Evolutionary conservation across 202 grass and related monocot genomes (phyloP).

Genomic region (Elaeis oleifera): DNA sequence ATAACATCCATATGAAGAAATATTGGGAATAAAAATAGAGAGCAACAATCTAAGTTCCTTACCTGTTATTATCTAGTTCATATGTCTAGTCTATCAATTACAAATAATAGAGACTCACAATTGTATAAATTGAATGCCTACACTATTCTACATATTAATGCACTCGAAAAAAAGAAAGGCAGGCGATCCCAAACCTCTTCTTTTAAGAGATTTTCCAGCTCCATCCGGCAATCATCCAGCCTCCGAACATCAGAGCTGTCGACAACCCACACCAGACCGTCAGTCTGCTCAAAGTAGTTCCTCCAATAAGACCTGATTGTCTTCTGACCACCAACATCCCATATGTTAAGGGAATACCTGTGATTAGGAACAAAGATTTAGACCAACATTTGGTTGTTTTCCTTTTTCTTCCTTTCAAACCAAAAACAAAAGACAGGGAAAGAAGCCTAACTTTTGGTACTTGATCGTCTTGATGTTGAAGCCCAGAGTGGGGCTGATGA

Average conservation of each 20-base stretch:
- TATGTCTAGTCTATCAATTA: too few species aligned
- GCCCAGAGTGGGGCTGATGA: slow-evolving; percentile 79
- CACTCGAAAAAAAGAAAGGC: not conserved
- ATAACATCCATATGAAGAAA: too few species aligned
- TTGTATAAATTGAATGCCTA: too few species aligned
- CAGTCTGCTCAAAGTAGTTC: slow-evolving; percentile 96
- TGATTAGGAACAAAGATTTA: too few species aligned
- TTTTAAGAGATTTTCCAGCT: slow-evolving; percentile 84
- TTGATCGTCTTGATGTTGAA: slow-evolving; percentile 94
- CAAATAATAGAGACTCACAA: too few species aligned
- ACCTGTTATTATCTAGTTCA: too few species aligned
- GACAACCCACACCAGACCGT: slow-evolving; percentile 82
- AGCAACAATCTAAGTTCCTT: too few species aligned
- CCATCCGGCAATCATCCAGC: slow-evolving; percentile 60
- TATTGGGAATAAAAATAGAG: too few species aligned
- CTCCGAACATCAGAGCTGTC: slow-evolving; percentile 79
- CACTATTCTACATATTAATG: not conserved
- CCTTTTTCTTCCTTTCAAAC: not conserved
- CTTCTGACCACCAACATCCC: slow-evolving; percentile 91
- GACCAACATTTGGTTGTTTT: too few species aligned
- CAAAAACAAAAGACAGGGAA: not conserved
- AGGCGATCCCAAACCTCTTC: slow-evolving; percentile 47
- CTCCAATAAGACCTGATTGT: slow-evolving; percentile 87
- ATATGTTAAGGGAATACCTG: slow-evolving; percentile 80
- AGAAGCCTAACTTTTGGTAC: slow-evolving; percentile 54